A percentile compares a stretch with the other conserved stretches of the same genome.
phyloP scores from a whole-genome alignment of 768 basidiomycete species.

The Suillus fuscotomentosus region DNA sequence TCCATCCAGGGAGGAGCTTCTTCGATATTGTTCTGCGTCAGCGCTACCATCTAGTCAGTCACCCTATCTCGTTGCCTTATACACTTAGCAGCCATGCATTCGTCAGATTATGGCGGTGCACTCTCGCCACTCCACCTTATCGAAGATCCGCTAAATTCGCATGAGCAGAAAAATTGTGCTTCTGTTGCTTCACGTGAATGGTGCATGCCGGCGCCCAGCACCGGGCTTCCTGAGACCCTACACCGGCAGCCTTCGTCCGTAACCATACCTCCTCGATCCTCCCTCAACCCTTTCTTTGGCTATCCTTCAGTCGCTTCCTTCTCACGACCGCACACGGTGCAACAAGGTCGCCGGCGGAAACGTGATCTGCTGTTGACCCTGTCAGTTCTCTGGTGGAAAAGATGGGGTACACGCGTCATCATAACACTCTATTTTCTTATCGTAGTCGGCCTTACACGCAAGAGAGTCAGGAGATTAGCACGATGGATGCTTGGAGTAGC shows the following conservation, averaged over 20 bases:
- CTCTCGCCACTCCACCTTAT: slow-evolving; percentile 51
- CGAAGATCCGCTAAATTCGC: slow-evolving; percentile 43
- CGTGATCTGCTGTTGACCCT: slow-evolving; percentile 68
- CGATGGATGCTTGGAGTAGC: neutral
- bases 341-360: slow-evolving; percentile 64
- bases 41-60: slow-evolving; percentile 58
- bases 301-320: slow-evolving; percentile 49
- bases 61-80: neutral
- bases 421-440: slow-evolving; percentile 31
- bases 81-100: neutral
- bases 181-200: neutral
- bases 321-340: slow-evolving; percentile 40
- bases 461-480: slow-evolving; percentile 1
- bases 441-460: slow-evolving; percentile 27
- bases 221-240: neutral
- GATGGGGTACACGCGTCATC: slow-evolving; percentile 52
- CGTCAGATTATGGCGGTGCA: slow-evolving; percentile 66
- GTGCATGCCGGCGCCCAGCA: neutral
- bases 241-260: slow-evolving; percentile 13
- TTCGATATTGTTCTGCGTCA: slow-evolving; percentile 50
- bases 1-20: slow-evolving; percentile 52
- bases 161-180: neutral
- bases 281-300: slow-evolving; percentile 72
- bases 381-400: slow-evolving; percentile 60
- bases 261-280: slow-evolving; percentile 51